Evolutionary conservation across 164 flowering plant species (phyloP).

Genomic region (Echeveria elegans): DNA sequence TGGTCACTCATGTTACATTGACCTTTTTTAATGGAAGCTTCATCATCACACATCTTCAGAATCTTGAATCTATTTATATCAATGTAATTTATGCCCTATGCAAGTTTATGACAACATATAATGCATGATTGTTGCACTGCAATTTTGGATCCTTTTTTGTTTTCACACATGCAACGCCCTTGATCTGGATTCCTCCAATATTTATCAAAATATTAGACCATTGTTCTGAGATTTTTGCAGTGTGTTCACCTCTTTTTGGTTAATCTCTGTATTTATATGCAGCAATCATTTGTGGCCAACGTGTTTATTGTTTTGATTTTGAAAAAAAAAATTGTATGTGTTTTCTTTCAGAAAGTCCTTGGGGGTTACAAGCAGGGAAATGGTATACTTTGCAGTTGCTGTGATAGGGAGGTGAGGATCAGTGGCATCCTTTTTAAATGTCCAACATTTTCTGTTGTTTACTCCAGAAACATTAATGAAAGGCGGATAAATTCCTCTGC

Average conservation of each 20-base stretch:
- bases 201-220: neutral
- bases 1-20: too few species aligned
- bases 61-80: too few species aligned
- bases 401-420: slow-evolving; percentile 46
- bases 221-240: too few species aligned
- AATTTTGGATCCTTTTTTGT: neutral
- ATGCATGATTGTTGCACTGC: neutral
- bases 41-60: too few species aligned
- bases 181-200: neutral
- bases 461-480: neutral
- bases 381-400: slow-evolving; percentile 70
- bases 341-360: slow-evolving; percentile 39
- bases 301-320: neutral
- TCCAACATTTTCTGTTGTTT: neutral
- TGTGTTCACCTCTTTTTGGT: too few species aligned
- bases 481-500: neutral
- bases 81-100: neutral
- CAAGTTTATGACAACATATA: neutral
- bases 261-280: neutral
- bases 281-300: neutral
- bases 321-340: neutral
- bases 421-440: neutral
- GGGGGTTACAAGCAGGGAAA: slow-evolving; percentile 70
- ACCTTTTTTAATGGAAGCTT: neutral
- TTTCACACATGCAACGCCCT: neutral